phyloP scores from a whole-genome alignment of 2,329 filamentous ascomycete species.

The Byssochlamys sp. region DNA sequence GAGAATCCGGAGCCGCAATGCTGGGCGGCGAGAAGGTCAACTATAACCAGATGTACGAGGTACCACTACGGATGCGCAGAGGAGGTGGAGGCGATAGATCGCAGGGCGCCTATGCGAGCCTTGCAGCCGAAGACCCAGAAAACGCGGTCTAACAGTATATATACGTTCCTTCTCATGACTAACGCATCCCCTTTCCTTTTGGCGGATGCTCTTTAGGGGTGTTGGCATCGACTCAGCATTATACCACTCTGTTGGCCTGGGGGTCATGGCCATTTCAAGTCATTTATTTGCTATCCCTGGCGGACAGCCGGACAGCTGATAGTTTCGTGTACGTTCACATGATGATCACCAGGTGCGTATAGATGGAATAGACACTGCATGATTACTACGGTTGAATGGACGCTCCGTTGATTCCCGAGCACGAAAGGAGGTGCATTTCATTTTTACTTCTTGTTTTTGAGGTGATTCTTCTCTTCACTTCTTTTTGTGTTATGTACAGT shows the following conservation, averaged over 20 bases:
- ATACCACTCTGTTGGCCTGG: background rate
- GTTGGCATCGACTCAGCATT: background rate
- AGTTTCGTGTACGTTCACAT: background rate
- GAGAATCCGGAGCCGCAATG: constrained; percentile 63
- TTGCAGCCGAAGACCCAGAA: constrained; percentile 31
- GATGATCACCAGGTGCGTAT: background rate
- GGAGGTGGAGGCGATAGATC: constrained; percentile 37
- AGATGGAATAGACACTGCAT: background rate
- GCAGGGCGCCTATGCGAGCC: constrained; percentile 50
- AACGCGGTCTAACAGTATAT: constrained; percentile 16
- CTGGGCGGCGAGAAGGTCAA: constrained; percentile 72
- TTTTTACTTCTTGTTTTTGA: background rate
- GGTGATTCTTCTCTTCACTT: background rate
- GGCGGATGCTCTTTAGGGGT: background rate
- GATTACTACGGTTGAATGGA: background rate
- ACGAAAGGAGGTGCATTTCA: background rate
- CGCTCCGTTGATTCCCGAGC: background rate
- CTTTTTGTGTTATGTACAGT: background rate
- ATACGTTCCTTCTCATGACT: background rate
- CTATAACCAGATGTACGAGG: constrained; percentile 83
- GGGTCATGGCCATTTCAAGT: background rate
- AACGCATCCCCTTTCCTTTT: constrained; percentile 2
- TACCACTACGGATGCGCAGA: constrained; percentile 56
- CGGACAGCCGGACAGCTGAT: background rate
- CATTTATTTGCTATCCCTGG: background rate